phyloP scores from a whole-genome alignment of 2,329 filamentous ascomycete species.

The Stachybotrys chlorohalonatus region DNA sequence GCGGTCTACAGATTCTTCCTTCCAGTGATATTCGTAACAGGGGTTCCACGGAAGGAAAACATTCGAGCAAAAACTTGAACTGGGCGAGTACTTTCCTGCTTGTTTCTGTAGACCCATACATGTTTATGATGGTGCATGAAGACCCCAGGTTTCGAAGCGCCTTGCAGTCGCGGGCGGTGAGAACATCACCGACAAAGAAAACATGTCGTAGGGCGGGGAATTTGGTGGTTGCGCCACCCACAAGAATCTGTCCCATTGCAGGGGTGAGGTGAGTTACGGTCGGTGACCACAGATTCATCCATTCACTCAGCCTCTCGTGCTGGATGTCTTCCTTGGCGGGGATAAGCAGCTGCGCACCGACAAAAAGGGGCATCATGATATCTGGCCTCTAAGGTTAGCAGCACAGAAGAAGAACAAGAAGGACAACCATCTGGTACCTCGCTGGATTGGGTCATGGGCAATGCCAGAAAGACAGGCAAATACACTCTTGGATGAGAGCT shows the following conservation, averaged over 20 bases:
- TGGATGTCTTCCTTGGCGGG: slow-evolving; percentile 75
- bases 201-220: slow-evolving; percentile 70
- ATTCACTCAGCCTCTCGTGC: slow-evolving; percentile 76
- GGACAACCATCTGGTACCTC: slow-evolving; percentile 28
- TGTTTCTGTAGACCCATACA: slow-evolving; percentile 41
- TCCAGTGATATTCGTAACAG: no score
- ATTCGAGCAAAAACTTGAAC: no score
- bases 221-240: slow-evolving; percentile 69
- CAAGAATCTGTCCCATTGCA: slow-evolving; percentile 90
- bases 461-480: slow-evolving; percentile 83
- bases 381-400: slow-evolving; percentile 23
- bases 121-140: slow-evolving; percentile 56
- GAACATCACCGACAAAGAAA: slow-evolving; percentile 86
- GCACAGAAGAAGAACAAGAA: slow-evolving; percentile 4
- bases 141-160: slow-evolving; percentile 66
- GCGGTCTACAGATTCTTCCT: no score
- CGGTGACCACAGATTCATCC: slow-evolving; percentile 68
- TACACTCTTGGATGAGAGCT: slow-evolving; percentile 58
- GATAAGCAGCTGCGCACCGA: slow-evolving; percentile 70
- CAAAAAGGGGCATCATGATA: slow-evolving; percentile 81
- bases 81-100: no score
- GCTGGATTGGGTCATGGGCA: slow-evolving; percentile 59
- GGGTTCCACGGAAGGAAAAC: no score
- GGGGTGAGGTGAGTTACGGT: slow-evolving; percentile 87
- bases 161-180: slow-evolving; percentile 76